These are phyloP conservation scores for Coccomyxa subellipsoidea DNA, from an alignment of 163 green algal genomes.

Conservation along the genomic window DNA sequence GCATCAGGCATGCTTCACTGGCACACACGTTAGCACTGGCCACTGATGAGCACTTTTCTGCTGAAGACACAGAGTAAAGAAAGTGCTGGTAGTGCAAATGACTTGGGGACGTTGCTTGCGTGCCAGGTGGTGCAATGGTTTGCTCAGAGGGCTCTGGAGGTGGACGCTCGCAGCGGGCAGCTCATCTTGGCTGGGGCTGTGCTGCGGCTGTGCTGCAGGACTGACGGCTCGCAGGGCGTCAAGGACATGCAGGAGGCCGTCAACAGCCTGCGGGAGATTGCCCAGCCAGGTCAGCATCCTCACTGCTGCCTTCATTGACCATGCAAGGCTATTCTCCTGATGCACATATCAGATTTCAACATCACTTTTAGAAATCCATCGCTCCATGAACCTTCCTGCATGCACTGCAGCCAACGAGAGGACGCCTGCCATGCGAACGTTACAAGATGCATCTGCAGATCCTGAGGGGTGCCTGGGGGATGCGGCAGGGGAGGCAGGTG, in stretches of 20 bases:
- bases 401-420: too few relatives aligned
- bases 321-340: too few relatives aligned
- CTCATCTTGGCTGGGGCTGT: conserved; percentile 4
- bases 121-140: conserved; percentile 29
- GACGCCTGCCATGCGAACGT: too few relatives aligned
- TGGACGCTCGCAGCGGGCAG: conserved; percentile 28
- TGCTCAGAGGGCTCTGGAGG: conserved; percentile 12
- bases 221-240: not conserved
- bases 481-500: not conserved
- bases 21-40: not conserved
- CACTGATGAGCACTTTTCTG: too few relatives aligned
- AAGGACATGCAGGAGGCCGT: not conserved
- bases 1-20: not conserved
- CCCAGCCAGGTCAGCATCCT: not conserved
- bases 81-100: too few relatives aligned
- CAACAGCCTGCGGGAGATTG: not conserved
- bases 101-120: too few relatives aligned
- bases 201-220: conserved; percentile 4
- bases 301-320: too few relatives aligned
- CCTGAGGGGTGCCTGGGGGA: not conserved
- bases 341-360: too few relatives aligned
- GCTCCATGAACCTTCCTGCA: too few relatives aligned
- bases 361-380: too few relatives aligned
- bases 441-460: too few relatives aligned
- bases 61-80: too few relatives aligned